Conservation (phyloP, 1,284 basidiomycete genomes). For the Cystobasidium sp. region DNA sequence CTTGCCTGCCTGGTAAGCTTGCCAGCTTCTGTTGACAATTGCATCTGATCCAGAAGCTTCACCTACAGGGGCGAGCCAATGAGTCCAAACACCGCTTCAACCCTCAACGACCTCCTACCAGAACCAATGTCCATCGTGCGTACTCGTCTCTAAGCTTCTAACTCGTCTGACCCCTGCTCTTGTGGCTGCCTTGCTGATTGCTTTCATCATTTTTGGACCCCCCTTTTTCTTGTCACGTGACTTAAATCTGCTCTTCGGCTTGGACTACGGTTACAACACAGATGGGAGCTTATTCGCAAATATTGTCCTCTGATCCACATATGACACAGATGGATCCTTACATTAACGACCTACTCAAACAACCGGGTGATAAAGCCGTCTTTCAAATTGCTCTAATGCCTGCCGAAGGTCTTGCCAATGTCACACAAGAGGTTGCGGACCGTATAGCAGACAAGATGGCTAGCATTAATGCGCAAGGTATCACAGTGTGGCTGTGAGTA, state of each 20-base stretch:
- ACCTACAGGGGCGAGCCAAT: conserved; percentile 40
- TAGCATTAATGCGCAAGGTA: conserved; percentile 34
- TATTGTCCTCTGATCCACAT: conserved; percentile 27
- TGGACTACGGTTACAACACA: not conserved
- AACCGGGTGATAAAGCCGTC: conserved; percentile 42
- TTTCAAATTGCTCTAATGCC: conserved; percentile 43
- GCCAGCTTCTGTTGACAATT: conserved; percentile 5
- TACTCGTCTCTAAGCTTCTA: not conserved
- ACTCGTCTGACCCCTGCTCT: not conserved
- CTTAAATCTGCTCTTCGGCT: not conserved
- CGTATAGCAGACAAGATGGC: conserved; percentile 39
- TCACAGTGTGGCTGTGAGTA: conserved; percentile 44
- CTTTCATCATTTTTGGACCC: not conserved
- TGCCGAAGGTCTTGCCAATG: conserved; percentile 34
- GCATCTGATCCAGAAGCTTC: conserved; percentile 1
- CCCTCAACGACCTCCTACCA: conserved; percentile 38
- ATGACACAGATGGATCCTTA: conserved; percentile 43
- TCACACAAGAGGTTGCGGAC: conserved; percentile 42
- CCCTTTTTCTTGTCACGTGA: conserved; percentile 22
- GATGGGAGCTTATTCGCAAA: conserved; percentile 41
- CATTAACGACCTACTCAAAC: conserved; percentile 30
- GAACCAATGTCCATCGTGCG: conserved; percentile 42
- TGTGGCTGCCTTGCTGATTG: conserved; percentile 5
- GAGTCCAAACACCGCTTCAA: conserved; percentile 38
- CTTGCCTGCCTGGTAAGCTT: conserved; percentile 33